Percentiles rank a stretch among this genome's conserved stretches.
phyloP scores from a whole-genome alignment of 176 grass and related monocot species.

The Dactylis glomerata region DNA sequence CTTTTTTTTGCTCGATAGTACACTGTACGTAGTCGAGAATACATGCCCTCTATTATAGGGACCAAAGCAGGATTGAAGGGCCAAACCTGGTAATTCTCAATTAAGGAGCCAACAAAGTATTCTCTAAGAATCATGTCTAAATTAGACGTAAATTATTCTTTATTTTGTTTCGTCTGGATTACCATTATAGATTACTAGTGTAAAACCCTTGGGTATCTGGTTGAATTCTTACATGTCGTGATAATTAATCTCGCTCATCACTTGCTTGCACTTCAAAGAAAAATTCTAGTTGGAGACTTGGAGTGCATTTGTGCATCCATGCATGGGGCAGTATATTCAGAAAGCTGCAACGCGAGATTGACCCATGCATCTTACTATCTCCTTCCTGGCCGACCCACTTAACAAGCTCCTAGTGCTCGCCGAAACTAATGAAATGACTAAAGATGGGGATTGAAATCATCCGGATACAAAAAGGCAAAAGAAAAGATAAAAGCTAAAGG shows the following conservation, averaged over 20 bases:
- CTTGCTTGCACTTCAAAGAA: background rate
- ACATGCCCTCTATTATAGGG: background rate
- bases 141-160: no score
- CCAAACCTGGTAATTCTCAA: no score
- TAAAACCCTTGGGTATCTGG: background rate
- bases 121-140: no score
- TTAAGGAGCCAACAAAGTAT: no score
- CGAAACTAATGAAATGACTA: background rate
- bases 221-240: background rate
- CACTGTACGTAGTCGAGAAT: background rate
- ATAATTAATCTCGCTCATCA: background rate
- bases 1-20: no score
- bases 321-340: background rate
- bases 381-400: background rate
- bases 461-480: background rate
- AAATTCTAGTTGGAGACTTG: background rate
- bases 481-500: conserved; percentile 8
- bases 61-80: no score
- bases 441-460: background rate
- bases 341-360: background rate
- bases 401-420: background rate
- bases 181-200: no score
- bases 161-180: no score
- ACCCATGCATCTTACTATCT: background rate
- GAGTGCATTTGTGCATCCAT: background rate